Base-by-base conservation (phyloP, 2,329 filamentous ascomycete genomes). In the Monilinia fructicola region DNA sequence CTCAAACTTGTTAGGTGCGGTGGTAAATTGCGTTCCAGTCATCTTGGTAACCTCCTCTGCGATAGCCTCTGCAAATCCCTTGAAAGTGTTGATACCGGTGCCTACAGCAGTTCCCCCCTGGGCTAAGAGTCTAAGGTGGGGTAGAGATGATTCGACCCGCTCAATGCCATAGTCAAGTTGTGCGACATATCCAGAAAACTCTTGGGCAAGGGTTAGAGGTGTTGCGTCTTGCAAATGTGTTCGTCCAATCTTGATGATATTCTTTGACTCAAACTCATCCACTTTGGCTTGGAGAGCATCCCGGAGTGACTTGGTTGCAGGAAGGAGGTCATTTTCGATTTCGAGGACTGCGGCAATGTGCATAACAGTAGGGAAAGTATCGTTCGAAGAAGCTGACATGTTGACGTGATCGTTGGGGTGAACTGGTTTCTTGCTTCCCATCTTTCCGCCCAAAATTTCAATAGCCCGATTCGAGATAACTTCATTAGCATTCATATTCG, bases 331-430 rank as follows among this genome's bases (percentile, higher is more conserved):
- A 77, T 90, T 85, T 82, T 97, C 93, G 69, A 97, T 85, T 80
- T 98, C 95, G 68, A 98, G 86, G 59, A 98, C 93, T 70, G 94
- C 94, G 69, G 95, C 94, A 78, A 99, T 97, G 85, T 98, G 95
- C 95, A 99, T 99, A 78, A 97, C 95, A 72, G 95, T 98, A 53
- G 95, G 95, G 87, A 99, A 99, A 74, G 94, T 97, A 79, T 99
- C 95, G 84, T 99, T 99, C 76, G 95, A 98, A 60, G 93, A 97
- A 74, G 95, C 95, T 72, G 91, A 96, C 88, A 96, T 96, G 87
- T 99, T 99, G 80, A 99, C 95, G 80, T 99, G 95, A 83, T 99
- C 95, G 81, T 98, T 99, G 76, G 95, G 95, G 83, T 99, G 95
- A 71, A 99, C 95, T 38, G 95, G 95, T 84, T 96, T 97, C 89